phyloP scores from a whole-genome alignment of 768 basidiomycete genomes.

The Boletus tylopilopsis region DNA sequence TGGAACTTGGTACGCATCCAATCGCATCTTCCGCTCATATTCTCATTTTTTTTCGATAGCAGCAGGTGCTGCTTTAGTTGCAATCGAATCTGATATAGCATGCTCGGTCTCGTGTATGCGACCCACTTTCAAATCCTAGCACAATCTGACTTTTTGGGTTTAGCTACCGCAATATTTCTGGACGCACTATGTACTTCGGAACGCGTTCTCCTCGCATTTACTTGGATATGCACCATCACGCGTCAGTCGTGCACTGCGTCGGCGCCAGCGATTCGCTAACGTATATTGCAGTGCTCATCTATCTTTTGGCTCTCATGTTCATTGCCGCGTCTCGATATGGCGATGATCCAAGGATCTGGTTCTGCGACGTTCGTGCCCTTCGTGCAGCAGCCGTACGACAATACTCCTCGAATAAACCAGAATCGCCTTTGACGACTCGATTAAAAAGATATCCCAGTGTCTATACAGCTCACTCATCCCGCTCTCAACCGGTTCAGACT shows the following conservation, averaged over 20 bases:
- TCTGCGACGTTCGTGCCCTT: constrained; percentile 43
- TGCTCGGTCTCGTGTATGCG: constrained; percentile 35
- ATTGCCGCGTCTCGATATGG: constrained; percentile 40
- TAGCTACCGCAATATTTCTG: neutral
- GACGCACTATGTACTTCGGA: constrained; percentile 45
- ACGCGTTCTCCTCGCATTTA: constrained; percentile 54
- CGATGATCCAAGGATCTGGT: constrained; percentile 51
- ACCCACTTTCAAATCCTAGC: neutral
- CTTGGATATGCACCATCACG: constrained; percentile 46
- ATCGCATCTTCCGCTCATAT: neutral
- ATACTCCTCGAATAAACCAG: constrained; percentile 33
- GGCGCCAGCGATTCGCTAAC: neutral
- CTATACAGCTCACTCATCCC: constrained; percentile 43
- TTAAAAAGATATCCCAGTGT: constrained; percentile 34
- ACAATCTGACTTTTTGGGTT: neutral
- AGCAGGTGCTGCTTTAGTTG: constrained; percentile 49
- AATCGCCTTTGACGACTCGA: constrained; percentile 33
- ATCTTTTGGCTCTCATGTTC: constrained; percentile 48
- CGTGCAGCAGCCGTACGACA: constrained; percentile 30
- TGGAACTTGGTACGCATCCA: constrained; percentile 53
- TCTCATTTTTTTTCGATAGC: constrained; percentile 33
- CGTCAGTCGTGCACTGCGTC: constrained; percentile 32
- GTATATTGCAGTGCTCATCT: constrained; percentile 47
- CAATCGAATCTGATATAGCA: constrained; percentile 31
- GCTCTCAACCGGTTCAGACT: constrained; percentile 31